Evolutionary conservation across 1,284 basidiomycete genomes (phyloP), one percentile per base, ranked within the genome.

Genomic region (Veloporphyrellus conicus): DNA sequence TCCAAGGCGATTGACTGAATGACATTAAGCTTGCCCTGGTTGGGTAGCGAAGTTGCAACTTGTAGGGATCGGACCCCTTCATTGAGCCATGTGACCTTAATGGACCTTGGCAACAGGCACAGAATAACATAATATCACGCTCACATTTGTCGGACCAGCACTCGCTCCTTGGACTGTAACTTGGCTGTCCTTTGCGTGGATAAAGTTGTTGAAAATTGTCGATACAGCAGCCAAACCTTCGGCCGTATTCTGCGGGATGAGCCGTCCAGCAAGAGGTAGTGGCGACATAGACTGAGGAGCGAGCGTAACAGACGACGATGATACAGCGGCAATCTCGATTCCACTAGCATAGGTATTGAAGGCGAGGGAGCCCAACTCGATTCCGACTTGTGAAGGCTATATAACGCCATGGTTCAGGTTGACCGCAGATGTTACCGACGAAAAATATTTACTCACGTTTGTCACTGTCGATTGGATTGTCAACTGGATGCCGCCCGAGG

Each of bases 361-460:
- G 7, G 75, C 76, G 50, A 90, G 76, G 4, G 76, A 75, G 47
- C 74, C 78, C 11, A 89, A 71, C 52, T 79, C 68, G 11, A 90
- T 79, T 45, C 87, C 88, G 37, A 90, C 83, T 74, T 88, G 86
- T 4, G 87, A 83, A 19, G 87, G 87, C 81, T 83, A 48, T 10
- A 28, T 2, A 11, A 19, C 19, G 38, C 35, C 47, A n/a, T n/a
- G n/a, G n/a, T n/a, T n/a, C 10, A 44, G 31, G 18, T 50, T 14
- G 54, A 48, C 31, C 42, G n/a, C n/a, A 41, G 18, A 29, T 25
- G 15, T 35, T 28, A 23, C 52, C 18, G 7, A n/a, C 10, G 42
- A 10, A 32, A 18, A 38, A 15, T 25, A 22, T 34, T 40, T 18
- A 59, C 77, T 55, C 45, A 82, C 81, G 59, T 88, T 90, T 12